A percentile compares a stretch with the other conserved stretches of the same genome.
Evolutionary conservation across 768 basidiomycete genomes (phyloP).

Genomic region (Podaxis rugospora): DNA sequence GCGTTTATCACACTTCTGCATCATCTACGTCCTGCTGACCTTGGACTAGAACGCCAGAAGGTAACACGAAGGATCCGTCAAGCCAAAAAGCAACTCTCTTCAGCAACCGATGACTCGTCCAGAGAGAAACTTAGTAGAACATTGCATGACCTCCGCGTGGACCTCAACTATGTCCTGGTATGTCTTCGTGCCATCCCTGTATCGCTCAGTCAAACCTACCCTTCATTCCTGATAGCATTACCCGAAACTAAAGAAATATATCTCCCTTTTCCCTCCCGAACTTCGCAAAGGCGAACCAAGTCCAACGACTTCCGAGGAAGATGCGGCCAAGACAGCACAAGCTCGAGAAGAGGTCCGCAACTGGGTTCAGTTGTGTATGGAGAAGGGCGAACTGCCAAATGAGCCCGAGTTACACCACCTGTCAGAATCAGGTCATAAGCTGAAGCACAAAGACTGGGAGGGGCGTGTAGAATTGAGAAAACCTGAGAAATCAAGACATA

Average conservation of each 20-base stretch:
- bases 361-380: constrained; percentile 60
- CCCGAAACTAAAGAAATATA: constrained; percentile 82
- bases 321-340: constrained; percentile 36
- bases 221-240: constrained; percentile 52
- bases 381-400: constrained; percentile 45
- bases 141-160: constrained; percentile 67
- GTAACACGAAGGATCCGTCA: constrained; percentile 73
- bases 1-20: constrained; percentile 15
- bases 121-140: constrained; percentile 41
- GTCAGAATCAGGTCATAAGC: not conserved
- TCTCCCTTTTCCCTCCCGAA: constrained; percentile 83
- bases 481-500: not conserved
- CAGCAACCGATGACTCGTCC: constrained; percentile 27
- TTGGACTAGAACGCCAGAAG: constrained; percentile 77
- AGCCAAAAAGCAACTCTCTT: constrained; percentile 47
- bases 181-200: constrained; percentile 5
- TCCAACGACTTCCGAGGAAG: constrained; percentile 19
- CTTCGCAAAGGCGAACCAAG: constrained; percentile 34
- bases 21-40: not conserved
- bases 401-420: constrained; percentile 53
- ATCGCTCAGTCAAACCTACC: not conserved
- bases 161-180: constrained; percentile 88
- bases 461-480: constrained; percentile 4
- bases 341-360: constrained; percentile 54
- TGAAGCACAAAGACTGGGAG: constrained; percentile 8